A percentile compares a stretch with the other conserved stretches of the same genome.
Conservation (phyloP, 345 rosid genomes). For the Ailanthus altissimus region DNA sequence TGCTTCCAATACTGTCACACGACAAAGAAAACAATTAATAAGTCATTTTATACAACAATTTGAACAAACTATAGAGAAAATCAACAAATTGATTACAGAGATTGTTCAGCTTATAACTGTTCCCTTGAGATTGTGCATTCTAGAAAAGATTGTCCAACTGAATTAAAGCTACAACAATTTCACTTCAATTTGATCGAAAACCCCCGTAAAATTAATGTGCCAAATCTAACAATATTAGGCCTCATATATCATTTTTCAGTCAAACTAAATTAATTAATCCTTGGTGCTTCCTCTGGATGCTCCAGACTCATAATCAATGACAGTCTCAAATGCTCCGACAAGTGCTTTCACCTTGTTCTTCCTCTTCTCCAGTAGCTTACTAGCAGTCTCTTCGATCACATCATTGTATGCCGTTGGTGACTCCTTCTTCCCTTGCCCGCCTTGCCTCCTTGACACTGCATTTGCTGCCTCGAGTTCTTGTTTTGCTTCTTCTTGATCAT, state of each 20-base stretch:
- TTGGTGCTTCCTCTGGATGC: conserved; percentile 32
- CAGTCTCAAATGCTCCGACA: conserved; percentile 92
- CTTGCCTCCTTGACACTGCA: conserved; percentile 28
- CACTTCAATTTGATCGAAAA: too few relatives aligned
- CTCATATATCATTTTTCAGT: not conserved
- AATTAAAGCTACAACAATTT: too few relatives aligned
- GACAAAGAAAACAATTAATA: not conserved
- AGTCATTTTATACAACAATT: conserved; percentile 5
- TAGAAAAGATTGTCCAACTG: too few relatives aligned
- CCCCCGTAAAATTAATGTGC: not conserved
- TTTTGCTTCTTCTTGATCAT: not conserved
- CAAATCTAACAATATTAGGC: not conserved
- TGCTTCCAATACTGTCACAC: not conserved
- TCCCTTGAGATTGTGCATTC: too few relatives aligned
- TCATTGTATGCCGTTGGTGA: conserved; percentile 70
- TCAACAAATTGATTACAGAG: too few relatives aligned
- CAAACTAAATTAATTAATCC: too few relatives aligned
- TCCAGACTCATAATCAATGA: conserved; percentile 74
- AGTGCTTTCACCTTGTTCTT: conserved; percentile 85
- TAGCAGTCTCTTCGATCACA: conserved; percentile 75
- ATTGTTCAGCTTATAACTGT: not conserved
- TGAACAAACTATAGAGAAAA: not conserved
- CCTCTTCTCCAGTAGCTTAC: conserved; percentile 65
- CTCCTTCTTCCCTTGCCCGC: conserved; percentile 54
- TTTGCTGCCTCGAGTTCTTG: not conserved